Evolutionary conservation across 1,139 yeast genomes (phyloP), one percentile per base, ranked within the genome.

Genomic region (Yamadazyma trypodendri): DNA sequence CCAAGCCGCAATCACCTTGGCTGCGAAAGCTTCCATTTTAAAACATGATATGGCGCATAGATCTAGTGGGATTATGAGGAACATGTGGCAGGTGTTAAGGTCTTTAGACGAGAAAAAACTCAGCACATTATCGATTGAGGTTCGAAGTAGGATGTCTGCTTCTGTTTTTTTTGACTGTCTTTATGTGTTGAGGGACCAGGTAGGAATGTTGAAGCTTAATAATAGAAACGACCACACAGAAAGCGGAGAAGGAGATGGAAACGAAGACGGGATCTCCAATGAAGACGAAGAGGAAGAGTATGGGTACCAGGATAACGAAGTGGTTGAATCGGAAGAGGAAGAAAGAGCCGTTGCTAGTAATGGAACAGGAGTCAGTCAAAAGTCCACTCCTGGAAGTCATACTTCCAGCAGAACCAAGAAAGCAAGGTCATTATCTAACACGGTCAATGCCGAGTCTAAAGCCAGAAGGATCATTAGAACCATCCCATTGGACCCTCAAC

Each of bases 11-110:
- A 80, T 87, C 11, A 72, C 76, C 17, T 63, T 86, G 34, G 81
- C 92, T 1, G 77, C 81, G 36, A 78, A 79, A 43, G 95, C 96
- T 0, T 87, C 96, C 0, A 84, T 90, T 30, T 68, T 88, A 50
- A 87, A 87, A 52, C 94, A 90, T 58, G 98, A 92, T 56, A 82
- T 92, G 72, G 89, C 97, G 1, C 87, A 85, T 59, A 75, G 97
- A 46, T 86, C 95, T 0, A 83, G 95, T 38, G 97, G 96, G 14
- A 88, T 92, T 42, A 87, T 92, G 92, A 78, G 86, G 50, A 89
- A 89, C 52, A 82, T 88, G 72, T 92, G 98, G 98, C 88, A 84
- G 46, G 71, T 89, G 43, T 85, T 85, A 59, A 76, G 80, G 39
- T 68, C 77, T 1, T 61, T 82, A 40, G 72, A 77, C 42, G 75